Conservation (phyloP, 2,329 filamentous ascomycete species). For the Penicillium italicum region DNA sequence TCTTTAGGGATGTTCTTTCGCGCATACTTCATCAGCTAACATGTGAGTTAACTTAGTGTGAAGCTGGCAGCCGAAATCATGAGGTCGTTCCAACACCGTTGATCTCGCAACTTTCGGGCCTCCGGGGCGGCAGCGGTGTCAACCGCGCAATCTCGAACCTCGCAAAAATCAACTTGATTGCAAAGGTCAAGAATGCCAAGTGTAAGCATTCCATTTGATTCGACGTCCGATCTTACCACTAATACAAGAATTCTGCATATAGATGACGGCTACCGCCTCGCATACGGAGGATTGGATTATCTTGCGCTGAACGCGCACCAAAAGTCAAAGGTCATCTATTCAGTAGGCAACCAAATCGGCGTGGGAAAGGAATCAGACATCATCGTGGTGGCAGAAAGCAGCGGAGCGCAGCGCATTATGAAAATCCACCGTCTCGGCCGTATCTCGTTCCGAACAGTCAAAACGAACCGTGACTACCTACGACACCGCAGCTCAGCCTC, state of each 20-base stretch:
- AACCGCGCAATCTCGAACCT: conserved; percentile 84
- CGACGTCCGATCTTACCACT: background rate
- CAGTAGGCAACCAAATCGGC: conserved; percentile 88
- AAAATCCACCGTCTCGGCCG: conserved; percentile 95
- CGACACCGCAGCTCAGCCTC: conserved; percentile 74
- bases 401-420: conserved; percentile 73
- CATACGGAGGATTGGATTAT: conserved; percentile 95
- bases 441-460: conserved; percentile 95
- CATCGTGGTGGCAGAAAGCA: conserved; percentile 80
- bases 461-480: conserved; percentile 92
- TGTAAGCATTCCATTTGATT: conserved; percentile 46
- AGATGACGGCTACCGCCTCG: conserved; percentile 92
- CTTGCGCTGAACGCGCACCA: conserved; percentile 90
- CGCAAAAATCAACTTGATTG: conserved; percentile 88
- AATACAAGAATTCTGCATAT: conserved; percentile 1
- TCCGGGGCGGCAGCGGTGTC: conserved; percentile 74
- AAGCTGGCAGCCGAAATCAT: conserved; percentile 92
- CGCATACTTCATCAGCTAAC: conserved; percentile 4
- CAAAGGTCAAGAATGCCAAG: conserved; percentile 87
- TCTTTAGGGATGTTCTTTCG: background rate
- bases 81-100: conserved; percentile 89
- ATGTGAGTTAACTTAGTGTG: conserved; percentile 58
- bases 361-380: conserved; percentile 98
- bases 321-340: conserved; percentile 76
- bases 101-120: conserved; percentile 77